Base-by-base conservation (phyloP, 768 basidiomycete species). In the Tricholoma sp. region DNA sequence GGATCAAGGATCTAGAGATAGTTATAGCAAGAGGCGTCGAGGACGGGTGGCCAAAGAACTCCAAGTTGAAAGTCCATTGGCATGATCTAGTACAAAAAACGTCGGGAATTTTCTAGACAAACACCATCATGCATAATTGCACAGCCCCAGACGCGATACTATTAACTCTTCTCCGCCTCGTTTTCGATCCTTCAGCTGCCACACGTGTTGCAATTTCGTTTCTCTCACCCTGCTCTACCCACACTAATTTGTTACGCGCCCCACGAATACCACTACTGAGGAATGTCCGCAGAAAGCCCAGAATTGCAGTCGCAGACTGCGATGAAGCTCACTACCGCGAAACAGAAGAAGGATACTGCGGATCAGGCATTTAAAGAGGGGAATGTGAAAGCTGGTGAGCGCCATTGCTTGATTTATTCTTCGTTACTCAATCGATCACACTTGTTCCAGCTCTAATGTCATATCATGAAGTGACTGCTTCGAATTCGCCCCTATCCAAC, bases 311-410 rank as follows among this genome's bases (percentile, higher is more conserved):
- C 68, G 14, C 56, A 71, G 22, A 76, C 72, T 0, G 66, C 72
- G 49, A 65, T 71, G 35, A 91, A 90, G 67, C 59, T 92, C 29
- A 71, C 68, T 11, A 83, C 74, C 0, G 89, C 85, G 35, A 85
- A 78, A 69, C 74, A 83, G 61, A 85, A 83, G 76, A 90, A 90
- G 65, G 85, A 83, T 18, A 70, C 67, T 9, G 88, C 71, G 9
- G 88, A 90, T 76, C 70, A 79, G 56, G 85, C 86, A 1, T 90
- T 89, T 72, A 89, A 86, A 66, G 67, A 71, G 9, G 88, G 85
- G 21, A 77, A 88, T 61, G 58, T 78, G 41, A 80, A 82, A 66
- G 77, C 74, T 63, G 88, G 88, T 88, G 59, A 52, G 81, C 64
- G 16, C 22, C 18, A 12, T 16, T 52, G n/a, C 10, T 34, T 45